phyloP scores from a whole-genome alignment of 305 asterid genomes.

The Solanum aculeatissimum region DNA sequence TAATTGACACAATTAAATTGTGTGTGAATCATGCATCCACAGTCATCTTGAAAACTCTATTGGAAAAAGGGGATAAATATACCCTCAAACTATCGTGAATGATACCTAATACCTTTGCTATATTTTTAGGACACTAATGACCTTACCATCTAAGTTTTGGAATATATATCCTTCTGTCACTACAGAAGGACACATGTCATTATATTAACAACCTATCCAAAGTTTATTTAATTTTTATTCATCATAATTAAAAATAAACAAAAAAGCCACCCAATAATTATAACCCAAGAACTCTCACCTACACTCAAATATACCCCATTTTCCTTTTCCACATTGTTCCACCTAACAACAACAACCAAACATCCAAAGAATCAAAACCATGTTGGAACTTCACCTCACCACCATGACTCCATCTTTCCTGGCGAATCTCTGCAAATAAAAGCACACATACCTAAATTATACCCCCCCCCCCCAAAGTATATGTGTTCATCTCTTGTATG shows the following conservation, averaged over 20 bases:
- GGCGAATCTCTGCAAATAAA: not conserved
- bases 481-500: too few relatives aligned
- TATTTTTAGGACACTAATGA: not conserved
- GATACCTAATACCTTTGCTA: not conserved
- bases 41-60: too few relatives aligned
- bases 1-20: too few relatives aligned
- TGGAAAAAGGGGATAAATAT: not conserved
- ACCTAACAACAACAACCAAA: not conserved
- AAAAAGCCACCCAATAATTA: not conserved
- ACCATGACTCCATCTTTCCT: not conserved
- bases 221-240: not conserved
- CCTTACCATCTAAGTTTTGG: not conserved
- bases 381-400: not conserved
- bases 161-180: not conserved
- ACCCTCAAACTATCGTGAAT: not conserved
- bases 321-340: not conserved
- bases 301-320: not conserved
- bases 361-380: not conserved
- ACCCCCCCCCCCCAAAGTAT: not conserved
- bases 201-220: not conserved
- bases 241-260: not conserved
- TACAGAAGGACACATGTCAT: not conserved
- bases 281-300: not conserved
- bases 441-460: not conserved
- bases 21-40: too few relatives aligned